Conservation (phyloP, 176 grass and related monocot genomes). For the Oryza punctata region DNA sequence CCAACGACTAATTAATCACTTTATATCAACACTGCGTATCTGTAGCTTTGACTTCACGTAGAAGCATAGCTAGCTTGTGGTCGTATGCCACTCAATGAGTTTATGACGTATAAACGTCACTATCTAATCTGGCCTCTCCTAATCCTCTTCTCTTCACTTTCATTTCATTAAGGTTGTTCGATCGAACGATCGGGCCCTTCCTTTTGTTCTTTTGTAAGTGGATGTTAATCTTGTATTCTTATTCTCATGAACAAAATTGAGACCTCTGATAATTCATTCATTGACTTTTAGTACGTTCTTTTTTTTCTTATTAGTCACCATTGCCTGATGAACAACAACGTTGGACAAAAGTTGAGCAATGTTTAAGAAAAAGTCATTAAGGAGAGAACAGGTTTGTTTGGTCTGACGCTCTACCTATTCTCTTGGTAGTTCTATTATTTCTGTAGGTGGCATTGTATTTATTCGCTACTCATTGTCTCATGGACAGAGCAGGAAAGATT, state of each 20-base stretch:
- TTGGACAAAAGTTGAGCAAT: neutral
- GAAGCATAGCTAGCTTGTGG: conserved; percentile 19
- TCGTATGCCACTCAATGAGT: conserved; percentile 26
- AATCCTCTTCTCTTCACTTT: neutral
- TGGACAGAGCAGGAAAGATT: too few relatives aligned
- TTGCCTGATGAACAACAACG: neutral
- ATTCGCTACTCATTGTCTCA: neutral
- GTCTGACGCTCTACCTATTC: neutral
- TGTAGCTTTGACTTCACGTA: conserved; percentile 41
- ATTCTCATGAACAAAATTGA: conserved; percentile 3
- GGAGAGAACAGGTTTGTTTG: neutral
- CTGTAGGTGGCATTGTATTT: too few relatives aligned
- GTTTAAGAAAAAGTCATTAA: neutral
- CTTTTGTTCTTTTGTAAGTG: neutral
- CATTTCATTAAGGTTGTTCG: conserved; percentile 39
- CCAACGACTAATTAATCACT: neutral
- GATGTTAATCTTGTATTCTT: neutral
- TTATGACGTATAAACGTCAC: neutral
- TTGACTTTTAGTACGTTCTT: neutral
- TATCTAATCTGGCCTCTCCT: neutral
- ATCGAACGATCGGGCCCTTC: neutral
- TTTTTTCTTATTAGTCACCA: conserved; percentile 6
- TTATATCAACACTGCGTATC: conserved; percentile 2
- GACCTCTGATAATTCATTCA: neutral
- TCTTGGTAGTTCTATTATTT: too few relatives aligned